Evolutionary conservation across 768 basidiomycete genomes (phyloP), one percentile per base, ranked within the genome.

Genomic region (Lentinula lateritia): DNA sequence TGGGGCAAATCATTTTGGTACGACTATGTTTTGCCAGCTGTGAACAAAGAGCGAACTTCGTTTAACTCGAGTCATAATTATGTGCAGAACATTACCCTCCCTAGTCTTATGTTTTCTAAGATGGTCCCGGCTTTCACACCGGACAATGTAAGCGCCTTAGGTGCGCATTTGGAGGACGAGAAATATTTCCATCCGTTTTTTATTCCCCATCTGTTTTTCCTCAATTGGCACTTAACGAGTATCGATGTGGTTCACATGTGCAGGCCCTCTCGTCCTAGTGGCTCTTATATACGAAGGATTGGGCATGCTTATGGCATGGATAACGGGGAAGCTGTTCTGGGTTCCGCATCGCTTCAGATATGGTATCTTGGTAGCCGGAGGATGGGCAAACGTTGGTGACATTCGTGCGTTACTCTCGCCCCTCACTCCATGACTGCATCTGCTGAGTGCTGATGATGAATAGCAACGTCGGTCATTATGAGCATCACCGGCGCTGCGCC

Each of bases 261-360:
- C 50, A 89, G 88, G 86, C 4, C 89, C 89, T 1, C 75, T 91
- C 12, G 66, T 86, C 32, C 74, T 89, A 12, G 72, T 89, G n/a
- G 84, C 82, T 0, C 32, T 87, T 0, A 55, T 87, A 4, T 91
- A 92, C 64, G 80, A 86, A 62, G 67, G 66, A 2, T 70, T 88
- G 5, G 87, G 90, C 6, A 68, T 84, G 8, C 39, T 70, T 6
- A 75, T 86, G 23, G 83, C 84, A 0, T 85, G 78, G 75, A 52
- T 81, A n/a, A 72, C 84, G 58, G 82, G 81, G 53, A 80, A 82
- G 63, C 65, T 88, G 54, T 90, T 88, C 66, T 91, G 89, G 84
- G 88, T 92, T 2, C 90, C 90, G 0, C 86, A 89, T 67, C 80
- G 87, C 32, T 91, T 92, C 67, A 76, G 89, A 52, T 83, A 85